Base-by-base conservation (phyloP, 129 eudicot species). In the Centella asiatica region DNA sequence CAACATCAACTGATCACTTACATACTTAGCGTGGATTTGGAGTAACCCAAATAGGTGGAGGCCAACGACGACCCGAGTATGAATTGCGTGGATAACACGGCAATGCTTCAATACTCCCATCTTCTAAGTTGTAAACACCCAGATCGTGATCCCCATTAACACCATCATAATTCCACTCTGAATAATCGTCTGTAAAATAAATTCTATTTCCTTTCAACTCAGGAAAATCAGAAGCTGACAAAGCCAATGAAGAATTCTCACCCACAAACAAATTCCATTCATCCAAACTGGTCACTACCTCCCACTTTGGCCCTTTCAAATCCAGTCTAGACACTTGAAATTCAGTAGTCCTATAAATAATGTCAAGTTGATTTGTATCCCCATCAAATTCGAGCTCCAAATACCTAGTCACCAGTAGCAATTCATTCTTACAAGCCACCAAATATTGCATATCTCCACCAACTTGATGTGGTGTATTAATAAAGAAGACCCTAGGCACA, bases 111-210 rank as follows among this genome's bases (percentile, higher is more conserved):
- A 83, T 72, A 24, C 76, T 78, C 44, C 83, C 85, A 78, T 89
- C 86, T 45, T 65, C 80, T 76, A 89, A 37, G 70, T 73, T 73
- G 66, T 74, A 89, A 44, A 85, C 78, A 20, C 97, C 97, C 76
- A 85, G 71, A 80, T 85, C 97, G 69, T 77, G 95, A 70, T 86
- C 82, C 52, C 87, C 90, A 73, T 55, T 52, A 29, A 72, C 60
- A 36, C 77, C 81, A 44, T 83, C 85, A 62, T 80, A 83, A 72
- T 74, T 82, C 64, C 67, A 72, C 76, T 81, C 86, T 0, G 83
- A 85, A 80, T 85, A 81, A 76, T 85, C 97, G 78, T 85, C 95
- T 1, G 97, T 80, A 56, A 74, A 89, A 64, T 80, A 89, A 31
- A 89, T 83, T 22, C 64, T 52, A 61, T 85, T 85, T 68, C 90